Percentiles rank a stretch among this genome's conserved stretches.
These are phyloP conservation scores for Aspergillus bridgeri DNA, from an alignment of 495 filamentous ascomycete genomes.

Conservation along the genomic window DNA sequence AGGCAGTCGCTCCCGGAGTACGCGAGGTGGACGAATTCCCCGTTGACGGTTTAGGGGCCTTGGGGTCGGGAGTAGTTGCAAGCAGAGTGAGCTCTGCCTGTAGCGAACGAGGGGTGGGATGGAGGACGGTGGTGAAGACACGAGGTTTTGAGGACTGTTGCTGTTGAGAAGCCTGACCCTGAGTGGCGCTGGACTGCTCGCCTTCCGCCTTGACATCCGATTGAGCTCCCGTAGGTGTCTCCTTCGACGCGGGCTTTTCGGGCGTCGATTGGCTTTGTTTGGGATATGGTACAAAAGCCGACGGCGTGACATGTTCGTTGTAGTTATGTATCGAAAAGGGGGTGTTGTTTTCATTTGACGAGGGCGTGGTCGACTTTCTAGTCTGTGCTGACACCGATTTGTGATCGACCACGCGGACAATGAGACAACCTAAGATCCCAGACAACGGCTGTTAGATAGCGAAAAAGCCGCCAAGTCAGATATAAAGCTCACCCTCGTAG, in stretches of 20 bases:
- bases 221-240: conserved; percentile 19
- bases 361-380: conserved; percentile 47
- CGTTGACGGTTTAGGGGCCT: conserved; percentile 40
- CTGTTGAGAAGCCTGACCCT: conserved; percentile 45
- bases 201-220: conserved; percentile 25
- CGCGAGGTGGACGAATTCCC: conserved; percentile 38
- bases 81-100: conserved; percentile 73
- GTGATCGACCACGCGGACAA: conserved; percentile 88
- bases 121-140: conserved; percentile 75
- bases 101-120: conserved; percentile 72
- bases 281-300: conserved; percentile 77
- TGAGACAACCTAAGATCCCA: conserved; percentile 66
- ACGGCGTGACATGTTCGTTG: conserved; percentile 82
- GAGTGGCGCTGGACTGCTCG: conserved; percentile 26
- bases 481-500: conserved; percentile 68
- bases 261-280: conserved; percentile 51
- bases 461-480: neutral
- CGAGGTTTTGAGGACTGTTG: conserved; percentile 54
- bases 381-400: conserved; percentile 59
- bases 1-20: conserved; percentile 41
- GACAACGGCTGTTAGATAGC: conserved; percentile 5
- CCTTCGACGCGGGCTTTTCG: conserved; percentile 35
- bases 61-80: conserved; percentile 63
- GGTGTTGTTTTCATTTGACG: conserved; percentile 57
- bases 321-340: conserved; percentile 90